Evolutionary conservation across 2,329 filamentous ascomycete species (phyloP).

Genomic region (Coniochaeta hoffmannii): DNA sequence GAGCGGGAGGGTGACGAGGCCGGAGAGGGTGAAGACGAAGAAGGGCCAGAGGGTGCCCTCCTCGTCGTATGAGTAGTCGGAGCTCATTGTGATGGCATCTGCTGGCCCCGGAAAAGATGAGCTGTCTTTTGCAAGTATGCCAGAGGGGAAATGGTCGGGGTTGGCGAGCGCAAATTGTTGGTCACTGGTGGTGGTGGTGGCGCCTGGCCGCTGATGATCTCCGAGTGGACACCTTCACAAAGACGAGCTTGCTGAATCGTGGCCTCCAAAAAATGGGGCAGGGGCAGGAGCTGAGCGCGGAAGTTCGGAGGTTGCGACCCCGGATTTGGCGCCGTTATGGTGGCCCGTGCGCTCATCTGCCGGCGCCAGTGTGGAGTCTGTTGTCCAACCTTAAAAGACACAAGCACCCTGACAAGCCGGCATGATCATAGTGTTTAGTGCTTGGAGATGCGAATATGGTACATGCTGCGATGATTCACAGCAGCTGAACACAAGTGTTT

Average conservation of each 20-base stretch:
- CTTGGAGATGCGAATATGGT: too few relatives aligned
- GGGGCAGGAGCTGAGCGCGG: background rate
- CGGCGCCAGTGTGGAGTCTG: background rate
- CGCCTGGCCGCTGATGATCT: background rate
- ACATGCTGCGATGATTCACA: too few relatives aligned
- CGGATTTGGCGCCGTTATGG: background rate
- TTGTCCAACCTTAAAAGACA: too few relatives aligned
- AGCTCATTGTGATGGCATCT: constrained; percentile 57
- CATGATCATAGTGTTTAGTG: too few relatives aligned
- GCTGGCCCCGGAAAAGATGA: background rate
- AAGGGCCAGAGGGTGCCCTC: constrained; percentile 98
- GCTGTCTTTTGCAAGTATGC: background rate
- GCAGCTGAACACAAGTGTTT: too few relatives aligned
- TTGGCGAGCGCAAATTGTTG: background rate
- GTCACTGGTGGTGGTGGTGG: background rate
- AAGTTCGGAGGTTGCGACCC: background rate
- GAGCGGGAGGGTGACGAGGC: constrained; percentile 80
- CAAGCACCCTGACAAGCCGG: too few relatives aligned
- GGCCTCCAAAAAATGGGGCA: constrained; percentile 1
- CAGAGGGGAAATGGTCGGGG: background rate
- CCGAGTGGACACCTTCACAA: background rate
- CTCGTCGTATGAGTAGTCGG: constrained; percentile 97
- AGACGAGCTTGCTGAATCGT: constrained; percentile 2
- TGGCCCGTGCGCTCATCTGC: background rate
- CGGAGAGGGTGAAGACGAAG: constrained; percentile 88